phyloP scores from a whole-genome alignment of 805 yeast genomes.

The Wickerhamomyces silvicola region DNA sequence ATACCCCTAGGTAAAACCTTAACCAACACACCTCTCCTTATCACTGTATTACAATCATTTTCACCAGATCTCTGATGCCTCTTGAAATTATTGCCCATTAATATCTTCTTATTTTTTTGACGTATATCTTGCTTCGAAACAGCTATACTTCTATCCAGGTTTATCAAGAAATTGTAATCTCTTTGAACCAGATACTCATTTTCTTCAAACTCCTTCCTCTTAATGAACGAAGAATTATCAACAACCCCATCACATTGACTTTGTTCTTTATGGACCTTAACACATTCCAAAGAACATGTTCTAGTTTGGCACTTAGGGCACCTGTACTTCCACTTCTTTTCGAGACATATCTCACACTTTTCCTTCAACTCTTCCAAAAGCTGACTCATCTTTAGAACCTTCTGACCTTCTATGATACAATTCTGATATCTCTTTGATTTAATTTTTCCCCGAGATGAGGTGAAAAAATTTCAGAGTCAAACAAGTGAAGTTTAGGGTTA shows the following conservation, averaged over 20 bases:
- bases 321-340: constrained; percentile 47
- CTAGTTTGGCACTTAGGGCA: constrained; percentile 71
- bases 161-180: constrained; percentile 71
- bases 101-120: constrained; percentile 38
- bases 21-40: constrained; percentile 62
- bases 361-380: constrained; percentile 3
- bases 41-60: constrained; percentile 17
- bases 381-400: neutral
- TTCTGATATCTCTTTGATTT: too few species aligned
- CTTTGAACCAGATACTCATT: constrained; percentile 45
- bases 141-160: constrained; percentile 52
- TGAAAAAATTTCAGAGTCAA: too few species aligned
- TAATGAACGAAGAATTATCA: constrained; percentile 53
- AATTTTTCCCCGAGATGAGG: too few species aligned
- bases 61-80: constrained; percentile 14
- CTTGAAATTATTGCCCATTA: constrained; percentile 23
- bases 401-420: constrained; percentile 1
- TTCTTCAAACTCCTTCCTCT: constrained; percentile 39
- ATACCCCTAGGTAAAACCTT: constrained; percentile 63
- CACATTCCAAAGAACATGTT: constrained; percentile 71
- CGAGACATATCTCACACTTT: constrained; percentile 42
- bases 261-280: constrained; percentile 58
- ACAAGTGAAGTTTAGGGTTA: too few species aligned
- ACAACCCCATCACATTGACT: constrained; percentile 60
- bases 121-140: constrained; percentile 48